Evolutionary conservation across 768 basidiomycete genomes (phyloP), one percentile per base, ranked within the genome.

Genomic region (Lepiota venenata): DNA sequence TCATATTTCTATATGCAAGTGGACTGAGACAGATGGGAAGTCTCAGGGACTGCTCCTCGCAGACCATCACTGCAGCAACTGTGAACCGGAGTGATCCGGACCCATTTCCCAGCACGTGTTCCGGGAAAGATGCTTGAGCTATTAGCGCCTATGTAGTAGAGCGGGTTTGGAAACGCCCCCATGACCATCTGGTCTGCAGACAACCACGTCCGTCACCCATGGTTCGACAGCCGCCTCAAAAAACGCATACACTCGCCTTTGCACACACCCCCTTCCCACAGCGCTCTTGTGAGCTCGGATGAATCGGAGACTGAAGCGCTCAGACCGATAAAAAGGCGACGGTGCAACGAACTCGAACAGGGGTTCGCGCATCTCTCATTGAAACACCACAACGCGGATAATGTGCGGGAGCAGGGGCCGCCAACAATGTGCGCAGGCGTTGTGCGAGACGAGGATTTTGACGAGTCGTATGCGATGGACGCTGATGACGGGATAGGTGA

Each of bases 351-450:
- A 16, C 70, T 87, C 3, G 85, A 88, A 67, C 71, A 70, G 47
- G 82, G 81, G 1, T 67, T 88, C 44, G 82, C 84, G 16, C 74
- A 80, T 59, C 74, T 88, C 41, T 69, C 69, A 16, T 61, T 77
- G 58, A 58, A 60, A 60, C 40, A 52, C 62, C 47, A 32, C 65
- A 2, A 52, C 48, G 4, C 49, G 53, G 25, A 40, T 53, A 12
- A 6, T n/a, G n/a, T 35, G 56, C 60, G 50, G 49, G 57, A 39
- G 25, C 48, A 46, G 42, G 53, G 50, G 53, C 20, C 25, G 53
- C 20, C 25, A 39, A 58, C 8, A 37, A 49, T 22, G 56, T 25
- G 39, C n/a, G 40, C n/a, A 21, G 29, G n/a, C 16, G 16, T 37
- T 16, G 52, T 39, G 7, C 42, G 46, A 40, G 49, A 55, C 41